Evolutionary conservation across 2,329 filamentous ascomycete species (phyloP), one percentile per base, ranked within the genome.

Genomic region (Fusarium cyanostomum): DNA sequence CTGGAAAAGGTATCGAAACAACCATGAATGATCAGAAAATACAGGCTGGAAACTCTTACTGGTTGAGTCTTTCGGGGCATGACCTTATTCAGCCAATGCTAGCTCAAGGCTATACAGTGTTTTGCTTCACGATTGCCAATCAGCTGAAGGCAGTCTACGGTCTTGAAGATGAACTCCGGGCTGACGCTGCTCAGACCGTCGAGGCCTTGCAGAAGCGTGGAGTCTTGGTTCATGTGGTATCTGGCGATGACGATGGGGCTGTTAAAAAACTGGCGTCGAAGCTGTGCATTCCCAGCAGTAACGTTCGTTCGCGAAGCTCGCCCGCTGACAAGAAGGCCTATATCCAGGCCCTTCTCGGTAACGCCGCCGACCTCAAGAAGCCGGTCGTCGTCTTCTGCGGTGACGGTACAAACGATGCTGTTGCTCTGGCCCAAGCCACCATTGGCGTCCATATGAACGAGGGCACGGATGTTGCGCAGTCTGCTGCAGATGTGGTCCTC

Each of bases 331-430:
- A 85, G 66, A 73, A 77, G 21, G 73, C 61, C 0, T 83, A 84
- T 59, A 75, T 84, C 46, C 70, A 77, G 9, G 38, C 43, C 0
- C 75, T 84, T 5, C 72, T 79, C 7, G 61, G 44, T 9, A 42
- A 39, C 3, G 18, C 50, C 1, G 31, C 34, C 10, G 62, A 64
- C 8, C 28, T 31, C 7, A 68, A 68, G 30, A 62, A 70, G 35
- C 68, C 76, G 0, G 74, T 82, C 1, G 83, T 92, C 15, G 74
- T 93, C 7, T 94, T 94, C 74, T 84, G 85, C 46, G 91, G 91
- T 30, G 91, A 94, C 67, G 92, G 92, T 2, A 92, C 89, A 12
- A 94, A 94, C 72, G 91, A 94, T 69, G 89, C 91, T 0, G 81
- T 86, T 3, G 91, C 91, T 0, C 81, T 94, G 3, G 86, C 89